A percentile compares a stretch with the other conserved stretches of the same genome.
Conservation (phyloP, 2,329 filamentous ascomycete genomes). For the Chrysosporium queenslandicum region DNA sequence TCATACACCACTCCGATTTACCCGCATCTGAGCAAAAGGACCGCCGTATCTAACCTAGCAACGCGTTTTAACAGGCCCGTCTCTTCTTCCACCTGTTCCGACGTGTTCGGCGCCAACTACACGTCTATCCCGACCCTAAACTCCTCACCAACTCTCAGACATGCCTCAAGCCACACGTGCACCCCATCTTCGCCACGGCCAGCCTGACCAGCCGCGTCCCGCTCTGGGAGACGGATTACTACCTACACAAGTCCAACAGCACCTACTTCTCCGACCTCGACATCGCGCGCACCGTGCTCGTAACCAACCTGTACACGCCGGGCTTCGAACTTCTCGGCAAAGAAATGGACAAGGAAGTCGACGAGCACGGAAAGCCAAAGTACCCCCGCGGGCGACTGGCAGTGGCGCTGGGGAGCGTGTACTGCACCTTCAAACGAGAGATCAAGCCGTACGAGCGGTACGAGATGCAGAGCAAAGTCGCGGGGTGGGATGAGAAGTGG, state of each 20-base stretch:
- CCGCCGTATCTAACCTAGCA: background rate
- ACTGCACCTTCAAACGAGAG: conserved; percentile 64
- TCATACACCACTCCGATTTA: background rate
- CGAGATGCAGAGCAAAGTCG: conserved; percentile 62
- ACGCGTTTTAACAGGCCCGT: conserved; percentile 40
- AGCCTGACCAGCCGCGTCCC: conserved; percentile 58
- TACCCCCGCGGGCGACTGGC: conserved; percentile 39
- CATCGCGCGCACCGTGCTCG: conserved; percentile 68
- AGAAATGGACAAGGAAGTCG: conserved; percentile 43
- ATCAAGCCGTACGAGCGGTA: conserved; percentile 59
- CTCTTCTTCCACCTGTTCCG: conserved; percentile 49
- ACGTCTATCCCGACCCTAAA: conserved; percentile 38
- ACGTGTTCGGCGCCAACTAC: conserved; percentile 45
- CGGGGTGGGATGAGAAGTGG: conserved; percentile 75
- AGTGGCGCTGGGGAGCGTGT: conserved; percentile 62
- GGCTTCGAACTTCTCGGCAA: conserved; percentile 46
- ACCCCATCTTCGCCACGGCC: conserved; percentile 62
- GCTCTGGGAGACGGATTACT: conserved; percentile 73
- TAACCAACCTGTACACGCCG: conserved; percentile 56
- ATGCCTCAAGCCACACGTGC: conserved; percentile 28
- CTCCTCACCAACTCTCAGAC: conserved; percentile 23
- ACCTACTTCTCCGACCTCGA: conserved; percentile 86
- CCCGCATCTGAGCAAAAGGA: background rate
- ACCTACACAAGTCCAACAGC: conserved; percentile 70
- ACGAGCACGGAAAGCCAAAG: conserved; percentile 37